Conservation (phyloP, 495 filamentous ascomycete species). For the Thermothielavioides terrestris region DNA sequence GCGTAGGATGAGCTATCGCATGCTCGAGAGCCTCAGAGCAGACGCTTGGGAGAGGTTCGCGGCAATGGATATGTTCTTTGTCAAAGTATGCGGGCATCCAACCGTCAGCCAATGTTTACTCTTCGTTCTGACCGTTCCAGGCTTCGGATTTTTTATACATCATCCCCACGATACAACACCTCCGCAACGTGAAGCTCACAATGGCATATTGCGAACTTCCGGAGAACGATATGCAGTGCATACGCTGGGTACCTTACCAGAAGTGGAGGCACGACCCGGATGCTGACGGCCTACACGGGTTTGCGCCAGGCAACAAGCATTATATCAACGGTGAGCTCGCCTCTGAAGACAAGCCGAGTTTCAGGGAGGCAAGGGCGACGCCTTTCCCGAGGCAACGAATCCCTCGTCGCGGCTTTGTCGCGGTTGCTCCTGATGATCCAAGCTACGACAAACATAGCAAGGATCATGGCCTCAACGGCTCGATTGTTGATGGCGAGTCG, state of each 20-base stretch:
- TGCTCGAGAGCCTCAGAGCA: constrained; percentile 31
- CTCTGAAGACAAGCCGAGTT: constrained; percentile 30
- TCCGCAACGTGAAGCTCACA: constrained; percentile 51
- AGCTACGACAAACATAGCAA: constrained; percentile 38
- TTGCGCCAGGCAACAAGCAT: constrained; percentile 40
- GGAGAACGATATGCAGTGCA: constrained; percentile 31
- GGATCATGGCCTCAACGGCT: constrained; percentile 37
- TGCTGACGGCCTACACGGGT: constrained; percentile 28
- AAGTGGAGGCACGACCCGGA: constrained; percentile 49
- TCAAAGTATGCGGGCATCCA: constrained; percentile 46
- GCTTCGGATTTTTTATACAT: constrained; percentile 68
- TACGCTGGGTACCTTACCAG: constrained; percentile 26
- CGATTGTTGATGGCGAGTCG: constrained; percentile 22
- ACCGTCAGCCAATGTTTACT: background rate
- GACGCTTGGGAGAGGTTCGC: constrained; percentile 42
- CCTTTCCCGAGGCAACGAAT: constrained; percentile 41
- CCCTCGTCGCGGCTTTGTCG: constrained; percentile 37
- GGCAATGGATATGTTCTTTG: constrained; percentile 61
- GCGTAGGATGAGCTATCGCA: constrained; percentile 29
- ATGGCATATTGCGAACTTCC: constrained; percentile 46
- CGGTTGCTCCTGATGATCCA: constrained; percentile 37
- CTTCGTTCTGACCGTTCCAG: constrained; percentile 29
- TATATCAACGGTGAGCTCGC: constrained; percentile 40
- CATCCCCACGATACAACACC: constrained; percentile 60
- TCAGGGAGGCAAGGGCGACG: constrained; percentile 30